A percentile compares a stretch with the other conserved stretches of the same genome.
Conservation (phyloP, 768 basidiomycete genomes). For the Tylopilus subfusipes region DNA sequence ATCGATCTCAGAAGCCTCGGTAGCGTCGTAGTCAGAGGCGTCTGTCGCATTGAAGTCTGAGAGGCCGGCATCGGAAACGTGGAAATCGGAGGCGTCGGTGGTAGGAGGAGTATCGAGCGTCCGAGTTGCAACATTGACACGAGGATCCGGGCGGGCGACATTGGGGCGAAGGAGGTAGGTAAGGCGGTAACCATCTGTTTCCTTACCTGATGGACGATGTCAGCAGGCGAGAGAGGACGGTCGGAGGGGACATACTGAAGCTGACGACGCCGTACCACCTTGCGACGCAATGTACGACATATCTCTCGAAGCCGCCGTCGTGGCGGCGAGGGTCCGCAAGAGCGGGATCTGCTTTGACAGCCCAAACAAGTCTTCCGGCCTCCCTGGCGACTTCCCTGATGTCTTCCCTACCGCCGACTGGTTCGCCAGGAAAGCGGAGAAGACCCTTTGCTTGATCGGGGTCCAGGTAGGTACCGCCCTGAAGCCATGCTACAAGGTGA, state of each 20-base stretch:
- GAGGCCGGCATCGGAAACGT: conserved; percentile 44
- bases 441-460: conserved; percentile 41
- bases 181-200: conserved; percentile 53
- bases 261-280: conserved; percentile 76
- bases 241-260: conserved; percentile 58
- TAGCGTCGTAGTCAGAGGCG: conserved; percentile 10
- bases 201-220: conserved; percentile 34
- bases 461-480: conserved; percentile 51
- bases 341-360: conserved; percentile 32
- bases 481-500: conserved; percentile 62
- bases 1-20: conserved; percentile 26
- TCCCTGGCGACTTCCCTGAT: conserved; percentile 67
- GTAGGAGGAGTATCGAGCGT: conserved; percentile 68
- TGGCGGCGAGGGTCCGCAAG: conserved; percentile 6
- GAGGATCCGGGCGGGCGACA: conserved; percentile 54
- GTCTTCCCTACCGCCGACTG: conserved; percentile 49
- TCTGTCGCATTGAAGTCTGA: conserved; percentile 34
- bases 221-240: background rate
- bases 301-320: conserved; percentile 72
- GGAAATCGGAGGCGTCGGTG: conserved; percentile 61
- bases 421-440: conserved; percentile 37
- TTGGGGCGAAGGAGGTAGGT: conserved; percentile 83
- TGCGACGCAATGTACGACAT: conserved; percentile 80
- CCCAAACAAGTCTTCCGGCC: conserved; percentile 69
- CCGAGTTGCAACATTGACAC: conserved; percentile 20